A percentile compares a stretch with the other conserved stretches of the same genome.
phyloP scores from a whole-genome alignment of 768 basidiomycete genomes.

The Amanita pseudoporphyria region DNA sequence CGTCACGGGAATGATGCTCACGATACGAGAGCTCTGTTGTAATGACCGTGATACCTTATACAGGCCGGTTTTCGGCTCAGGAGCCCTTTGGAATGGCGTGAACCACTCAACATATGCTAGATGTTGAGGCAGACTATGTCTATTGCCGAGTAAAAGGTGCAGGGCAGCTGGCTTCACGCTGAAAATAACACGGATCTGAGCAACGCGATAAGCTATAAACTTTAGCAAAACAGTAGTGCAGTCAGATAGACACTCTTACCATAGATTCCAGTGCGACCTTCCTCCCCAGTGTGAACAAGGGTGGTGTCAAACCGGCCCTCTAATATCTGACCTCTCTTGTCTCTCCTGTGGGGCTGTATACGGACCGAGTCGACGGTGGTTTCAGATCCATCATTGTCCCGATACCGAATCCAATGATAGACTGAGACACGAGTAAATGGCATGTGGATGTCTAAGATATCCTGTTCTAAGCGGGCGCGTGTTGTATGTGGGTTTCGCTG shows the following conservation, averaged over 20 bases:
- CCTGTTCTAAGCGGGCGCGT: too few species aligned
- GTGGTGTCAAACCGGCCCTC: too few species aligned
- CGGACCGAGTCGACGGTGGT: neutral
- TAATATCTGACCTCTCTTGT: neutral
- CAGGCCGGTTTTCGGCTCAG: too few species aligned
- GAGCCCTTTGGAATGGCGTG: too few species aligned
- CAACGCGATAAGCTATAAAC: constrained; percentile 1
- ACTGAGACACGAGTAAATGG: neutral
- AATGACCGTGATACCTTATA: too few species aligned
- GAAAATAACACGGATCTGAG: neutral
- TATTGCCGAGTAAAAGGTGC: neutral
- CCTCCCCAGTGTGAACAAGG: neutral
- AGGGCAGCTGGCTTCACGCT: neutral
- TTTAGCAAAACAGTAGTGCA: neutral
- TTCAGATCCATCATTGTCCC: too few species aligned
- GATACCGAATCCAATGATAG: neutral
- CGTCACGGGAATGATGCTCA: too few species aligned
- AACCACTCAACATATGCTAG: neutral
- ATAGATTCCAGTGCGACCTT: neutral
- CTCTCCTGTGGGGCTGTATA: neutral
- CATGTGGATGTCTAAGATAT: neutral
- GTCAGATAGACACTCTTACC: neutral
- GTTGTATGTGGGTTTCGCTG: neutral
- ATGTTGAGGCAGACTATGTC: neutral
- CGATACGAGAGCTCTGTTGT: too few species aligned